Evolutionary conservation across 306 rosid genomes (phyloP).

Genomic region (Vicia faba): DNA sequence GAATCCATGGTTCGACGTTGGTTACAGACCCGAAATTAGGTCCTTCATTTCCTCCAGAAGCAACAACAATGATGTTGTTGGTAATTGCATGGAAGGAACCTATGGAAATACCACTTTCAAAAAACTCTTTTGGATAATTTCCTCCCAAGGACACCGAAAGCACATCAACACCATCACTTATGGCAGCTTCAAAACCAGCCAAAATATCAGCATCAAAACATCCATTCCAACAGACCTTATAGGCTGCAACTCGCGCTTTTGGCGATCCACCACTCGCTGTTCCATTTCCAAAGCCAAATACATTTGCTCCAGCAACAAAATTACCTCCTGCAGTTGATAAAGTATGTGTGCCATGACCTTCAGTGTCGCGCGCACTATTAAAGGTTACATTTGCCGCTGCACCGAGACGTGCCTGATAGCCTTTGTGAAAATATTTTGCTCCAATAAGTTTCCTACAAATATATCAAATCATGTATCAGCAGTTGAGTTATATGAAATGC

Average conservation of each 20-base stretch:
- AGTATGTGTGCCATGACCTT: slow-evolving; percentile 7
- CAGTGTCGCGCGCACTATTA: background rate
- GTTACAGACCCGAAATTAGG: background rate
- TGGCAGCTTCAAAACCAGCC: background rate
- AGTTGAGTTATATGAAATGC: too few species aligned
- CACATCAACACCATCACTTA: too few species aligned
- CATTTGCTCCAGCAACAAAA: background rate
- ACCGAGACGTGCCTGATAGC: background rate
- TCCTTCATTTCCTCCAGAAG: background rate
- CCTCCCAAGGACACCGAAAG: too few species aligned
- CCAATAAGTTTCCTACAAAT: slow-evolving; percentile 3
- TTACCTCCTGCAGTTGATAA: slow-evolving; percentile 9
- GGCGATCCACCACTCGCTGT: slow-evolving; percentile 8
- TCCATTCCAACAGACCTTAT: background rate
- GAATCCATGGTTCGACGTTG: background rate
- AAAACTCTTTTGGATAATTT: background rate
- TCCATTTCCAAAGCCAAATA: slow-evolving; percentile 1
- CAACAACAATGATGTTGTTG: background rate
- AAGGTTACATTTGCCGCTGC: background rate
- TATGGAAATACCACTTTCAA: background rate
- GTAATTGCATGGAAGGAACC: slow-evolving; percentile 2
- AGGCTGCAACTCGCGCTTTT: slow-evolving; percentile 15
- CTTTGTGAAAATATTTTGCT: slow-evolving; percentile 18
- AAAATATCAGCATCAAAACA: background rate
- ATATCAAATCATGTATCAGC: too few species aligned